Percentiles rank a stretch among this genome's conserved stretches.
Evolutionary conservation across 2,329 filamentous ascomycete genomes (phyloP).

Genomic region (Fusarium kyushuense): DNA sequence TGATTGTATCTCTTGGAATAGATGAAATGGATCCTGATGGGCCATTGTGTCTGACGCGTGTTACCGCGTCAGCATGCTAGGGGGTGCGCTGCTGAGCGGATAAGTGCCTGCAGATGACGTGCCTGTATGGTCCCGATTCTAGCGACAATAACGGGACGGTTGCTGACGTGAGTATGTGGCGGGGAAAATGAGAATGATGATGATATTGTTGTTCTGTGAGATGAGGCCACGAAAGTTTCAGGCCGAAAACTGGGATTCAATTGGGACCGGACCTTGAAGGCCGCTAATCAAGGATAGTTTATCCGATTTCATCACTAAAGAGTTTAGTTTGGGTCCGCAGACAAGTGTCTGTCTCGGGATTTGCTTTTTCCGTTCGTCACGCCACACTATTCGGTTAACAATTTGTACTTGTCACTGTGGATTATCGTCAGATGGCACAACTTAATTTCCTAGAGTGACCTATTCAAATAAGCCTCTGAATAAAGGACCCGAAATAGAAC

Average conservation of each 20-base stretch:
- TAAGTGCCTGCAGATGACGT: neutral
- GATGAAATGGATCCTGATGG: neutral
- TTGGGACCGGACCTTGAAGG: too few species aligned
- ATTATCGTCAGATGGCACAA: too few species aligned
- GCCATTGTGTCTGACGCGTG: slow-evolving; percentile 14
- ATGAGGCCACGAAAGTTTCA: neutral
- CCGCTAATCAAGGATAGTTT: too few species aligned
- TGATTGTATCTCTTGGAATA: slow-evolving; percentile 17
- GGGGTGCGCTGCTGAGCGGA: neutral
- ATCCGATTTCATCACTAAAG: too few species aligned
- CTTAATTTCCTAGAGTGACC: too few species aligned
- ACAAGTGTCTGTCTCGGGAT: too few species aligned
- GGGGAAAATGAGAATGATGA: neutral
- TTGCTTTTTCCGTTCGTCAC: too few species aligned
- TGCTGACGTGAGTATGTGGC: neutral
- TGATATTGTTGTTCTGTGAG: neutral
- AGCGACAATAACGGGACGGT: neutral
- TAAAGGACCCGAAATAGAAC: too few species aligned
- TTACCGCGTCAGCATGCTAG: slow-evolving; percentile 2
- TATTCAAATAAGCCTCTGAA: too few species aligned
- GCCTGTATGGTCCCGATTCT: neutral
- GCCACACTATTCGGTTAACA: too few species aligned
- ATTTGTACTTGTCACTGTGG: too few species aligned
- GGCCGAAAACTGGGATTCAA: neutral
- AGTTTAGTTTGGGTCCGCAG: too few species aligned